Base-by-base conservation (phyloP, 129 eudicot species). In the Helichrysum umbraculigerum region DNA sequence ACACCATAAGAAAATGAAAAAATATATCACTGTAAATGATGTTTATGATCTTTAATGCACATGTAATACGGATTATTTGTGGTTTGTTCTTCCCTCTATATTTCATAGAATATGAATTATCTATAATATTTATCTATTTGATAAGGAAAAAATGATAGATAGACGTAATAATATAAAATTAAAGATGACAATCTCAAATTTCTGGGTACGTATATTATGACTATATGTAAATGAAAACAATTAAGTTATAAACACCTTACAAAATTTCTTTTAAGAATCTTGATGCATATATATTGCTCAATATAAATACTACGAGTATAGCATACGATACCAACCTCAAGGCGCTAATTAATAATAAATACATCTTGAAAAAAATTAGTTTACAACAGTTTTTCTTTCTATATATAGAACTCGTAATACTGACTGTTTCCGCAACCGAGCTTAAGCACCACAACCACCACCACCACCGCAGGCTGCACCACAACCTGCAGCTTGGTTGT, bases 381-480 rank as follows among this genome's bases (percentile, higher is more conserved):
- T 63, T 63, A 63, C n/a, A 33, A 77, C 37, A 60, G 61, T 5
- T 2, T 57, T 6, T 57, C 28, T 19, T 21, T 57, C 19, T 51
- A 51, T 16, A 1, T 19, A 3, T 62, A 60, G 15, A 60, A 73
- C 57, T 73, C 17, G 37, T 60, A 59, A 28, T 19, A 20, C 2
- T 9, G 34, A 16, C 33, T 41, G 16, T 41, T 15, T 16, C 16
- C 22, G 63, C 37, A 41, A 60, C 17, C n/a, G 47, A 37, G 33
- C 22, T 59, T 20, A 70, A 30, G 63, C 82, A 10, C 81, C 81
- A 44, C 81, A 78, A 25, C 81, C 81, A 11, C 81, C 81, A 25
- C 81, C 81, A 11, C 81, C 81, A 12, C 81, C 29, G 9, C 81
- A 69, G 11, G 70, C 71, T 1, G 69, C 81, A 5, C 81, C 76